These are phyloP conservation scores for Tylopilus sp. DNA, from an alignment of 768 basidiomycete genomes.

Conservation along the genomic window DNA sequence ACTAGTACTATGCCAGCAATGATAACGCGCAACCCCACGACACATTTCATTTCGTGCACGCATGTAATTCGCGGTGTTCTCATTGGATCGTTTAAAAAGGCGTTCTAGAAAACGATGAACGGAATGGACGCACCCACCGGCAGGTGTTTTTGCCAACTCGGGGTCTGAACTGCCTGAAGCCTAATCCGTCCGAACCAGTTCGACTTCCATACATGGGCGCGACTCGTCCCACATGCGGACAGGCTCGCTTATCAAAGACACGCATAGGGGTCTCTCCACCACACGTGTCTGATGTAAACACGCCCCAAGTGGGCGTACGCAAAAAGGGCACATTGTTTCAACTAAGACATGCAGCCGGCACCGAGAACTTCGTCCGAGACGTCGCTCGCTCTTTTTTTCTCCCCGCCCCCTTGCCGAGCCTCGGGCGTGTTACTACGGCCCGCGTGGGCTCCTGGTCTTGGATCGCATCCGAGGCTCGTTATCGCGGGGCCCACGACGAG, in stretches of 20 bases:
- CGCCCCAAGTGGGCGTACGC: neutral
- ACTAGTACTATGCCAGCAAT: slow-evolving; percentile 12
- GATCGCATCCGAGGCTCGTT: too few relatives aligned
- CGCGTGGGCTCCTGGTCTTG: neutral
- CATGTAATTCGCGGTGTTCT: slow-evolving; percentile 3
- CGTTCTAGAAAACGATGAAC: slow-evolving; percentile 10
- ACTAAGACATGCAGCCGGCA: neutral
- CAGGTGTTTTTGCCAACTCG: too few relatives aligned
- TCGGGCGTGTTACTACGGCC: too few relatives aligned
- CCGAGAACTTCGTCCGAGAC: neutral
- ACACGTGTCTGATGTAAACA: neutral
- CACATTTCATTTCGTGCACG: slow-evolving; percentile 1
- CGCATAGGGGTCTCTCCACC: neutral
- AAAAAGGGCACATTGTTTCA: neutral
- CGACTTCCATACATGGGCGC: neutral
- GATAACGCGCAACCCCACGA: slow-evolving; percentile 3
- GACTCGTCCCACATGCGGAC: neutral
- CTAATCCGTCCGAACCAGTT: neutral
- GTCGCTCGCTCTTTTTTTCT: neutral
- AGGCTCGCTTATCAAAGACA: neutral
- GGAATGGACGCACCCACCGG: neutral
- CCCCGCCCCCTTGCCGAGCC: too few relatives aligned
- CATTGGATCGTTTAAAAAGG: neutral
- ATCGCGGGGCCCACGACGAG: too few relatives aligned
- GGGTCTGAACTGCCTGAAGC: neutral